Evolutionary conservation across 805 yeast species (phyloP), one percentile per base, ranked within the genome.

Genomic region (Peterozyma xylosa): DNA sequence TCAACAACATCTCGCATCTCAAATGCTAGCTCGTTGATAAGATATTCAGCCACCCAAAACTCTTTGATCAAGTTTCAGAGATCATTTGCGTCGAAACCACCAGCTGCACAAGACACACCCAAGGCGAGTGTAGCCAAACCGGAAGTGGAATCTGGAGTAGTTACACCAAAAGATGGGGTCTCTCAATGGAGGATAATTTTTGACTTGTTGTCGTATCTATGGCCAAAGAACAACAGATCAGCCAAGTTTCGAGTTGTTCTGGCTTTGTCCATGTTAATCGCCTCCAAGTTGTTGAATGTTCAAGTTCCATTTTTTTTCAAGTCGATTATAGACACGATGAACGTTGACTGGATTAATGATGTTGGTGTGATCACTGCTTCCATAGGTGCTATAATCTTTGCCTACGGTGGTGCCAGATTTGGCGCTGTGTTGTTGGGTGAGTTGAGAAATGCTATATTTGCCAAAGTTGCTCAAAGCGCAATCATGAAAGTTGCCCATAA

Each of bases 251-350:
- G 99, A 38, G 98, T 93, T 1, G 63, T 84, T 0, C 50, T 85
- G 6, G 97, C 98, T 0, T 59, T 93, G 14, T 53, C 80, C 0
- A 67, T 93, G 45, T 70, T 93, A 47, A 74, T 93, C 3, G 79
- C 80, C 0, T 84, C 97, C 15, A 93, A 93, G 59, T 58, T 93
- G 6, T 68, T 93, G 33, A 93, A 90, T 59, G 96, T 93, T 5
- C 96, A 93, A 60, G 99, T 93, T 5, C 99, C 99, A 0, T 89
- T 93, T 58, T 90, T 79, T 63, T 93, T 93, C 73, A 93, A 86
- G 53, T 72, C 77, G 30, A 91, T 88, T 42, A 80, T 93, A 38
- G 98, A 93, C 64, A 77, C 80, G 11, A 90, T 91, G 97, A 93
- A 91, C 58, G 74, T 90, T 21, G 96, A 89, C 54, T 87, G 96